Percentiles rank a stretch among this genome's conserved stretches.
These are phyloP conservation scores for Podospora pseudopauciseta DNA, from an alignment of 495 filamentous ascomycete species.

Conservation along the genomic window DNA sequence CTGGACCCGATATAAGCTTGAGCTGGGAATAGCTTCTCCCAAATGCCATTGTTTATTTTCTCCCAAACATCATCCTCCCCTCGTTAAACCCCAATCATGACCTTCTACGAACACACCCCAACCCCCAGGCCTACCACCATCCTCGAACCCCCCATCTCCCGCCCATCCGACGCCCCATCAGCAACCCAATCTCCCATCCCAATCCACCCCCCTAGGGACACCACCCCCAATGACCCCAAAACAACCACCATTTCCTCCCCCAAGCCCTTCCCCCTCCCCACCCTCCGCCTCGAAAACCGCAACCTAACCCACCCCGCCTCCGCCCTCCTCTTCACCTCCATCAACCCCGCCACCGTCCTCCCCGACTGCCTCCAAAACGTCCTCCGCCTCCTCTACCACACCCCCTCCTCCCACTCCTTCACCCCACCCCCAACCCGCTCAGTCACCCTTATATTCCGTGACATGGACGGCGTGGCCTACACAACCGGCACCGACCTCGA, in stretches of 20 bases:
- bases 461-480: conserved; percentile 81
- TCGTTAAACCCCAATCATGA: not conserved
- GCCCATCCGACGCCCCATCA: not conserved
- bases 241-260: not conserved
- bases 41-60: not conserved
- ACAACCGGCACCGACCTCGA: conserved; percentile 82
- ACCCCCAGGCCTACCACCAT: not conserved
- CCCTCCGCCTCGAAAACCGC: not conserved
- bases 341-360: conserved; percentile 45
- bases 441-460: conserved; percentile 79
- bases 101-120: conserved; percentile 6
- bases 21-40: not conserved
- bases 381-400: conserved; percentile 58
- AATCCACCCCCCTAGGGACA: not conserved
- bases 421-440: conserved; percentile 57
- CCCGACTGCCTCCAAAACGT: conserved; percentile 61
- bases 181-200: not conserved
- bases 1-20: not conserved
- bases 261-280: not conserved
- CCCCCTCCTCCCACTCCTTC: conserved; percentile 36
- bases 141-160: not conserved
- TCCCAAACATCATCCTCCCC: not conserved
- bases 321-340: not conserved
- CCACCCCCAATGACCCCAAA: not conserved
- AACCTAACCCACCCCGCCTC: not conserved